Evolutionary conservation across 2,329 filamentous ascomycete species (phyloP).

Genomic region (Clarireedia hainanense): DNA sequence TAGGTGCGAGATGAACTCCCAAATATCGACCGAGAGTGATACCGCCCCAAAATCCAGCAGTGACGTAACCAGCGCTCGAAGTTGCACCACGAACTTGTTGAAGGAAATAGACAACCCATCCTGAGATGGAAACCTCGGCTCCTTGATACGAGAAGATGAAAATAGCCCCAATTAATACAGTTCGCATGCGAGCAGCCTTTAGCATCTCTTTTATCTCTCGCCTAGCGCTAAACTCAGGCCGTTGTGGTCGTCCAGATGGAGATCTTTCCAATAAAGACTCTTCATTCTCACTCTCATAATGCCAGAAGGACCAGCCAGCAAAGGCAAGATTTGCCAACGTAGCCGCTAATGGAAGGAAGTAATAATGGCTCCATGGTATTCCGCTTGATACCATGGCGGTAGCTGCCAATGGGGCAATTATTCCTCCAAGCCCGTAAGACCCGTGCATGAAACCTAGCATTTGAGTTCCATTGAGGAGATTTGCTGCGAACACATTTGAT

Average conservation of each 20-base stretch:
- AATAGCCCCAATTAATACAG: constrained; percentile 63
- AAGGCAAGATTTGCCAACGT: constrained; percentile 48
- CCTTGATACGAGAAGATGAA: constrained; percentile 87
- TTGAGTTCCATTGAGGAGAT: constrained; percentile 44
- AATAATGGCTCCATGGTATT: constrained; percentile 63
- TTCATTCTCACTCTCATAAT: constrained; percentile 54
- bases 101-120: constrained; percentile 82
- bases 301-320: constrained; percentile 60
- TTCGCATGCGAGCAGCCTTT: constrained; percentile 40
- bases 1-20: constrained; percentile 57
- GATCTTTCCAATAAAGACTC: constrained; percentile 37
- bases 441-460: constrained; percentile 59
- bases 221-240: constrained; percentile 25
- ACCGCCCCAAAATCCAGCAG: constrained; percentile 62
- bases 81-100: constrained; percentile 67
- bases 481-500: constrained; percentile 51
- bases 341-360: constrained; percentile 56
- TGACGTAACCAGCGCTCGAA: constrained; percentile 69
- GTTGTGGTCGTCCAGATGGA: constrained; percentile 25
- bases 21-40: constrained; percentile 71
- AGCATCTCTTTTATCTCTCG: constrained; percentile 35
- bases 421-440: constrained; percentile 58
- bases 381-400: constrained; percentile 59
- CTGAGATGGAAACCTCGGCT: constrained; percentile 74
- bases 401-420: constrained; percentile 60